Evolutionary conservation across 306 rosid genomes (phyloP).

Genomic region (Corylus avellana): DNA sequence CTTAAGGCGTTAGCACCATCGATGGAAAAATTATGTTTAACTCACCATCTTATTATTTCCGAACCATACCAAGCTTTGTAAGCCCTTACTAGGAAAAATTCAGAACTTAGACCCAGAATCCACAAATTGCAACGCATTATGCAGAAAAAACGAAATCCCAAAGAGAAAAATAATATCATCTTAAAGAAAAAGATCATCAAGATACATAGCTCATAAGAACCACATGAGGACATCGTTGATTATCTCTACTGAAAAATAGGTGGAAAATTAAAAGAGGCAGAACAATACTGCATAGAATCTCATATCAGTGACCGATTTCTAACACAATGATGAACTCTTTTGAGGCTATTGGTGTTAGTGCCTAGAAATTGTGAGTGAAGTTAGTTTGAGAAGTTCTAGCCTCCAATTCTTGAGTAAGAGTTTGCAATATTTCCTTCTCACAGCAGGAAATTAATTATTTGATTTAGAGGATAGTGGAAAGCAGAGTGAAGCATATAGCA

Average conservation of each 20-base stretch:
- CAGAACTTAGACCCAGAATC: background rate
- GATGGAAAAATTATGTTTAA: background rate
- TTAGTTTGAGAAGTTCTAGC: background rate
- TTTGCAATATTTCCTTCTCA: background rate
- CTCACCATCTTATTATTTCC: background rate
- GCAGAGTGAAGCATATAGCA: background rate
- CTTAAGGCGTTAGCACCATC: background rate
- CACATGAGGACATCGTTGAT: background rate
- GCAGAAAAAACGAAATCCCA: background rate
- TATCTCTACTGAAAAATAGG: background rate
- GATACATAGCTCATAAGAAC: background rate
- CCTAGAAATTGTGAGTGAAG: background rate
- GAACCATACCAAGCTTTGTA: background rate
- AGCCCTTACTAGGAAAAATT: background rate
- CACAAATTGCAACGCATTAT: background rate
- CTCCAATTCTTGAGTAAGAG: background rate
- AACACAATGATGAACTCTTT: background rate
- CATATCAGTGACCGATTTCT: background rate
- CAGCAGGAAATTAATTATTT: background rate
- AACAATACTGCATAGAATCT: background rate
- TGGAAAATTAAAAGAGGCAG: background rate
- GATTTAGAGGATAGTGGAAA: background rate
- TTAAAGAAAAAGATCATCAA: background rate
- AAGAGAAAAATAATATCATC: background rate
- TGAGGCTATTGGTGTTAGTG: background rate